Evolutionary conservation across 177 flowering plant species (phyloP).

Genomic region (Telopea speciosissima): DNA sequence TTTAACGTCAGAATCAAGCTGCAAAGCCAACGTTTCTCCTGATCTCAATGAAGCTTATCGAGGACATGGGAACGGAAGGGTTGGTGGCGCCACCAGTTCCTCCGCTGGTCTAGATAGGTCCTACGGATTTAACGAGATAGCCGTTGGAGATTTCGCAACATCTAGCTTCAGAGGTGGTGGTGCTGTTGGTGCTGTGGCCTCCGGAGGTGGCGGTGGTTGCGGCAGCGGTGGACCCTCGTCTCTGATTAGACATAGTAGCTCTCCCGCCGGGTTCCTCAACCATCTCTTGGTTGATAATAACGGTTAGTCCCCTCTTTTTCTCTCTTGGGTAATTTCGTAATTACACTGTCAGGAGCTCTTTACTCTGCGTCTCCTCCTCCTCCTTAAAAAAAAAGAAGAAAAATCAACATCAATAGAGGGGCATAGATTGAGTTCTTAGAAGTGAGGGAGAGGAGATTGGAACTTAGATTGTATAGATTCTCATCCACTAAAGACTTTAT

Average conservation of each 20-base stretch:
- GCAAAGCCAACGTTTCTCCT: conserved; percentile 24
- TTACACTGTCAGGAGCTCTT: too few species aligned
- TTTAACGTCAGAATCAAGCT: conserved; percentile 36
- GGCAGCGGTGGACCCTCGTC: conserved; percentile 20
- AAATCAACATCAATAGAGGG: too few species aligned
- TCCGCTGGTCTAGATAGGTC: conserved; percentile 12
- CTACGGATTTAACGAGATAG: conserved; percentile 18
- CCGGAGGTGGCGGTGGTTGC: too few species aligned
- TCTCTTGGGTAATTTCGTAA: not conserved
- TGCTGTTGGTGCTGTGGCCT: too few species aligned
- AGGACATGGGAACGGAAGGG: not conserved
- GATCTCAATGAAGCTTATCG: conserved; percentile 5
- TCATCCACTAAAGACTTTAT: too few species aligned
- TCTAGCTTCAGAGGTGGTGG: conserved; percentile 1
- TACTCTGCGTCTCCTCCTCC: too few species aligned
- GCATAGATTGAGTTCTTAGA: too few species aligned
- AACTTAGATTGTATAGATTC: too few species aligned
- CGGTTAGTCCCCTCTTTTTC: conserved; percentile 25
- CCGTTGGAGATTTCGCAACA: conserved; percentile 8
- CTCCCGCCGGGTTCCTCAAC: conserved; percentile 70
- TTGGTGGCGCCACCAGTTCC: not conserved
- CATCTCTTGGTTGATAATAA: conserved; percentile 40
- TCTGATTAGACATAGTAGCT: conserved; percentile 67
- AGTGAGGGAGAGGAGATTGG: too few species aligned
- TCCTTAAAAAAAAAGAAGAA: too few species aligned